Conservation (phyloP, 2,329 filamentous ascomycete genomes). For the Emmonsia crescens region DNA sequence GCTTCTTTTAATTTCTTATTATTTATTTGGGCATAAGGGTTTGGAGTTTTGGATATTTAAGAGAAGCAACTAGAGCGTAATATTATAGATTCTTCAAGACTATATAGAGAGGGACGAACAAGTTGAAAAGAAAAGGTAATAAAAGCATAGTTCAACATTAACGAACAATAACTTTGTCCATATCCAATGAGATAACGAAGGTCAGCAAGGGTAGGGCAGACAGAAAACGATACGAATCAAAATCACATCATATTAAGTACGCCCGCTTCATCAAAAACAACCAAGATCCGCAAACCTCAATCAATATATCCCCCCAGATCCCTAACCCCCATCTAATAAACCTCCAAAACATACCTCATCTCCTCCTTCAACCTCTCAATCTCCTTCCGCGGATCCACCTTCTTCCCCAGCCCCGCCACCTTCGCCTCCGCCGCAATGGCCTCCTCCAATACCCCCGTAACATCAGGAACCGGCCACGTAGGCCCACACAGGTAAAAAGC, state of each 20-base stretch:
- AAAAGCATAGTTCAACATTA: not conserved
- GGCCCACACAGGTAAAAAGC: constrained; percentile 96
- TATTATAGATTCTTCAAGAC: not conserved
- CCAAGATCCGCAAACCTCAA: too few relatives aligned
- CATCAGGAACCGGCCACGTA: constrained; percentile 96
- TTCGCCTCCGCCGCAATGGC: constrained; percentile 69
- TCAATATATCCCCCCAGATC: too few relatives aligned
- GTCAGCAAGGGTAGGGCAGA: too few relatives aligned
- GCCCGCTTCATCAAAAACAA: too few relatives aligned
- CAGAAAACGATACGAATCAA: not conserved
- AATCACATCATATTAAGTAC: not conserved
- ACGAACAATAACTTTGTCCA: not conserved
- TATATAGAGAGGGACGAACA: not conserved
- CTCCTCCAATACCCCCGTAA: constrained; percentile 87
- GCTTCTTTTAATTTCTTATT: not conserved
- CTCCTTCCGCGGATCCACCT: constrained; percentile 76
- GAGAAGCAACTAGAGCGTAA: not conserved
- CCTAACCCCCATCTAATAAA: constrained; percentile 63
- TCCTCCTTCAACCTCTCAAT: constrained; percentile 97
- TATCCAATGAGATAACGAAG: too few relatives aligned
- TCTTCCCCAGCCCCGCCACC: constrained; percentile 51
- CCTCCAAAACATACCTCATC: constrained; percentile 86
- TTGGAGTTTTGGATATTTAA: not conserved
- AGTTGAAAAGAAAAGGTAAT: too few relatives aligned
- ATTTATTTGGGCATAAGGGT: not conserved